These are phyloP conservation scores for Zasmidium angulare DNA, from an alignment of 2,329 filamentous ascomycete species.

Conservation along the genomic window DNA sequence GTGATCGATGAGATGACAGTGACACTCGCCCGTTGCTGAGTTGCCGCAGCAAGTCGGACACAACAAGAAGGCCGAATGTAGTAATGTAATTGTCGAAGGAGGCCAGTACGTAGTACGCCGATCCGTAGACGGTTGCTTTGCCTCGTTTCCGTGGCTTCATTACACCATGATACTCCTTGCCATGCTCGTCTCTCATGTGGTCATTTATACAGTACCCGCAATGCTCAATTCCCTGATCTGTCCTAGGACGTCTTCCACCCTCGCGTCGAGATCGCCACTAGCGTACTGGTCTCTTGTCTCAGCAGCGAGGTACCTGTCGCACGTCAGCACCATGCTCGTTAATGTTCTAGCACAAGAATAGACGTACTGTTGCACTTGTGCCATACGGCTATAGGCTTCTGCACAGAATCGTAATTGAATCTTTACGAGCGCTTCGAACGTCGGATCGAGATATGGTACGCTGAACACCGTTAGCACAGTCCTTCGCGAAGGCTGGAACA, in stretches of 20 bases:
- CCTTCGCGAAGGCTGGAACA: not conserved
- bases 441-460: slow-evolving; percentile 94
- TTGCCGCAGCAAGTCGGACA: too few species aligned
- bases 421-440: slow-evolving; percentile 96
- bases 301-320: slow-evolving; percentile 65
- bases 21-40: too few species aligned
- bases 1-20: too few species aligned
- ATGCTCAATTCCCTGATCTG: slow-evolving; percentile 98
- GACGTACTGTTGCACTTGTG: slow-evolving; percentile 92
- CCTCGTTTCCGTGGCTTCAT: not conserved
- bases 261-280: slow-evolving; percentile 82
- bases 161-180: not conserved
- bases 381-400: slow-evolving; percentile 96
- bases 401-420: slow-evolving; percentile 97
- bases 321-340: slow-evolving; percentile 4
- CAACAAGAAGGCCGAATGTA: too few species aligned
- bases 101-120: too few species aligned
- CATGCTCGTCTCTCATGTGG: not conserved
- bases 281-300: slow-evolving; percentile 96
- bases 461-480: slow-evolving; percentile 17
- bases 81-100: too few species aligned
- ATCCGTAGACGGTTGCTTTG: too few species aligned
- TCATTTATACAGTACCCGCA: slow-evolving; percentile 62
- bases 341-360: slow-evolving; percentile 2
- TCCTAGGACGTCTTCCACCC: slow-evolving; percentile 93